phyloP scores from a whole-genome alignment of 2,329 filamentous ascomycete species.

The Apiospora phragmitis region DNA sequence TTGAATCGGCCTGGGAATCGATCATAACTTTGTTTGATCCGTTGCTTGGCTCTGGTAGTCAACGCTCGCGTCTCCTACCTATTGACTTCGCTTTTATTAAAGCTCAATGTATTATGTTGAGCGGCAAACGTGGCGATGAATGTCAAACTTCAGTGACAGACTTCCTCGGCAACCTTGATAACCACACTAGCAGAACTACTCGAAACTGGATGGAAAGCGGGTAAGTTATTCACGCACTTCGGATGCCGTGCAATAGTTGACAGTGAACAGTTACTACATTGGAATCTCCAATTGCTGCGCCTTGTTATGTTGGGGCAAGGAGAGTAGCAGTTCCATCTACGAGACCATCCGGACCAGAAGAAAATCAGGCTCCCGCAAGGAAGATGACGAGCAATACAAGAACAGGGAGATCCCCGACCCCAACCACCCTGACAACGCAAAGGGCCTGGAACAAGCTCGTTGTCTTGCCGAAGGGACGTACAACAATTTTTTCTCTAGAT shows the following conservation, averaged over 20 bases:
- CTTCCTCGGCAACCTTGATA: no score
- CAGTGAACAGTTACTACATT: no score
- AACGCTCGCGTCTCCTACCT: slow-evolving; percentile 36
- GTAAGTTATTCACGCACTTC: no score
- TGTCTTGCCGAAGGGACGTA: slow-evolving; percentile 20
- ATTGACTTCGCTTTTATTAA: slow-evolving; percentile 57
- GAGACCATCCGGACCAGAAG: slow-evolving; percentile 35
- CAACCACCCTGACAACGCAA: slow-evolving; percentile 5
- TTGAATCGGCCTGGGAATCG: slow-evolving; percentile 65
- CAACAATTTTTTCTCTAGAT: slow-evolving; percentile 47
- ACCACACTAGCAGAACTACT: no score
- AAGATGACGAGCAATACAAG: slow-evolving; percentile 17
- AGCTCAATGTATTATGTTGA: no score
- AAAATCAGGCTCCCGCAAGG: no score
- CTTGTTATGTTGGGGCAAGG: slow-evolving; percentile 53
- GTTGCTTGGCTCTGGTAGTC: slow-evolving; percentile 38
- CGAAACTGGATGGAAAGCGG: no score
- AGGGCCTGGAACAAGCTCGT: slow-evolving; percentile 17
- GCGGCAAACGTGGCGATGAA: slow-evolving; percentile 57
- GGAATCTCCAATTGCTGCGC: no score
- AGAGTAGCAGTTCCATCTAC: slow-evolving; percentile 49
- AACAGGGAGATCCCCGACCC: slow-evolving; percentile 19
- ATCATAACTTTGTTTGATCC: slow-evolving; percentile 70
- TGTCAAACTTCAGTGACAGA: no score
- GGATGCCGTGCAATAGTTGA: no score